Evolutionary conservation across 2,329 filamentous ascomycete genomes (phyloP), one percentile per base, ranked within the genome.

Genomic region (Berkeleyomyces basicola): DNA sequence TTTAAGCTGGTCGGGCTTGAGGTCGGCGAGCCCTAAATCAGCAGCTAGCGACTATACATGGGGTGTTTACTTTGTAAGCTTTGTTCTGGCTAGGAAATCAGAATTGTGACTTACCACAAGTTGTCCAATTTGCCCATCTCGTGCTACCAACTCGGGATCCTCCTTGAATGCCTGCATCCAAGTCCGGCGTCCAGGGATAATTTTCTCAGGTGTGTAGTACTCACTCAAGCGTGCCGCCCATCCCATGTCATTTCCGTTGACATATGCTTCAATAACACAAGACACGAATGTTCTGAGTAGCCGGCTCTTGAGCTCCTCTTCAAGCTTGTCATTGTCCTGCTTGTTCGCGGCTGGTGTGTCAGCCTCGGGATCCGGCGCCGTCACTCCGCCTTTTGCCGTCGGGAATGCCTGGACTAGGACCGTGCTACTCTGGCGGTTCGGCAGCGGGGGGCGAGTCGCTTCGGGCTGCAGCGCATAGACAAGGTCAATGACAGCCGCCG

Each of bases 201-300:
- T 77, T 68, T 78, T 82, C 62, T 82, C 78, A 0, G 87, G 87
- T 61, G 82, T 77, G 66, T 84, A 82, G 64, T 80, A 83, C 72
- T 92, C 88, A 66, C 87, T 77, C 63, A 90, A 71, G 59, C 88
- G 75, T 11, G 80, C 74, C 1, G 83, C 78, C 83, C 83, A 86
- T 55, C 81, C 78, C 70, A 86, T 71, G 33, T 76, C 75, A 67
- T 83, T 80, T 5, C 73, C 75, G 67, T 83, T 83, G 65, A 88
- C 79, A 67, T 89, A 92, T 55, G 85, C 81, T 70, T 91, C 87
- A 9, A 91, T 73, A 16, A 91, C 74, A 69, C 88, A 87, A 0
- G 86, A 89, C n/a, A 89, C 78, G 71, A 93, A 91, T 1, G 85
- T 84, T 69, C 89, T 85, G 33, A 92, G 73, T 14, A 92, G 75